Conservation (phyloP, 805 yeast genomes). For the Lipomyces sp. region DNA sequence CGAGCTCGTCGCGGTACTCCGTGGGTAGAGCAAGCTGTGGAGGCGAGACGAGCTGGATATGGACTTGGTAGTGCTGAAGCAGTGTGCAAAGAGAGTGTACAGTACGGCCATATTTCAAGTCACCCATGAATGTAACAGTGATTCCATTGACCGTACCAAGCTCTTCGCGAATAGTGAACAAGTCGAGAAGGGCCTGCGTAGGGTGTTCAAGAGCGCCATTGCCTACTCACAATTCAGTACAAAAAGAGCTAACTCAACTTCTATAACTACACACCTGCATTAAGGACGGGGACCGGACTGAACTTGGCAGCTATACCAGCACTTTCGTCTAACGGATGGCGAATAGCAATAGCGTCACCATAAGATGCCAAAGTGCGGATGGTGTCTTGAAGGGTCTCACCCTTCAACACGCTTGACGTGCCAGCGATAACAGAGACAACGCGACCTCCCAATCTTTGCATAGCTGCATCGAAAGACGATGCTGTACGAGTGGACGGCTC, state of each 20-base stretch:
- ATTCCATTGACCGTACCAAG: slow-evolving; percentile 98
- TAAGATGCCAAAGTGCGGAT: slow-evolving; percentile 92
- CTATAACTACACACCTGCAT: slow-evolving; percentile 67
- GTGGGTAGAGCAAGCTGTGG: slow-evolving; percentile 83
- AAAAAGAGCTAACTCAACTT: neutral
- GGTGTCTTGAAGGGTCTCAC: slow-evolving; percentile 97
- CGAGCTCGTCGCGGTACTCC: slow-evolving; percentile 68
- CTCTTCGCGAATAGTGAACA: slow-evolving; percentile 98
- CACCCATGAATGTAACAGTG: slow-evolving; percentile 98
- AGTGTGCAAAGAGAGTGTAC: slow-evolving; percentile 94
- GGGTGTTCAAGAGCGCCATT: slow-evolving; percentile 99
- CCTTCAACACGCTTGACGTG: slow-evolving; percentile 95
- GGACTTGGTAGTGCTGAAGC: slow-evolving; percentile 88
- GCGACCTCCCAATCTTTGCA: slow-evolving; percentile 99
- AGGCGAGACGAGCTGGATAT: slow-evolving; percentile 90
- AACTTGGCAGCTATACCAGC: slow-evolving; percentile 94
- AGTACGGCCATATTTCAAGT: slow-evolving; percentile 96
- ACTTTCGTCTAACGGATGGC: slow-evolving; percentile 93
- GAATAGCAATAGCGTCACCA: slow-evolving; percentile 93
- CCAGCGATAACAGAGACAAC: slow-evolving; percentile 84
- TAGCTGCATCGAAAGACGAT: slow-evolving; percentile 97
- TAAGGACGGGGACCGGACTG: slow-evolving; percentile 95
- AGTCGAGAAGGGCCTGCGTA: slow-evolving; percentile 95
- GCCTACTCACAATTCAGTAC: slow-evolving; percentile 9
- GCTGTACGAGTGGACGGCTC: slow-evolving; percentile 98